Evolutionary conservation across 2,329 filamentous ascomycete genomes (phyloP).

Genomic region (Sporothrix inflata): DNA sequence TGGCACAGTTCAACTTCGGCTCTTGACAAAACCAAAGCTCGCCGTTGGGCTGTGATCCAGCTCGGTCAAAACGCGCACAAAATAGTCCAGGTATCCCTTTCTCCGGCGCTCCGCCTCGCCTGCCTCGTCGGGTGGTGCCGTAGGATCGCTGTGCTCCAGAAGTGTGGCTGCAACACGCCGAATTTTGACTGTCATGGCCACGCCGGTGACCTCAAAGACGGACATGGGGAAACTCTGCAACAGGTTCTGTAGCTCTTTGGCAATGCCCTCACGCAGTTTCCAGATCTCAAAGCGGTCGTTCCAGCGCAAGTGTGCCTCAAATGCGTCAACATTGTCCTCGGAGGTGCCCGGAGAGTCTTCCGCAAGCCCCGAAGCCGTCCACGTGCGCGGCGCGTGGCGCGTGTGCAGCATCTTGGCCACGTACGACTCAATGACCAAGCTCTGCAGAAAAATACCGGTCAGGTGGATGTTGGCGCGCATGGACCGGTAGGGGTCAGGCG

Average conservation of each 20-base stretch:
- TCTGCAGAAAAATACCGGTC: slow-evolving; percentile 6
- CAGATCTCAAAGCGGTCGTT: slow-evolving; percentile 15
- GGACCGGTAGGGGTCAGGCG: slow-evolving; percentile 1
- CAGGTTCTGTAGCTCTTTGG: not conserved
- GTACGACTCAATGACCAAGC: slow-evolving; percentile 8
- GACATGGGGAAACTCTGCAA: slow-evolving; percentile 15
- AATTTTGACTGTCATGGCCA: slow-evolving; percentile 19
- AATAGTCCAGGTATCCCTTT: slow-evolving; percentile 17
- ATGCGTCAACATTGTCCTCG: not conserved
- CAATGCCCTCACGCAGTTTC: slow-evolving; percentile 16
- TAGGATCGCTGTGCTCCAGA: slow-evolving; percentile 5
- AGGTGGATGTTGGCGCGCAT: slow-evolving; percentile 12
- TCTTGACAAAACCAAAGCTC: slow-evolving; percentile 20
- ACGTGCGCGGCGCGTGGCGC: not conserved
- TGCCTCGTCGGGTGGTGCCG: slow-evolving; percentile 2
- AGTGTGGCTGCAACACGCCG: slow-evolving; percentile 13
- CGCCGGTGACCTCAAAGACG: slow-evolving; percentile 4
- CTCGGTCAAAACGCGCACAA: slow-evolving; percentile 17
- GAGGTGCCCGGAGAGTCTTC: not conserved
- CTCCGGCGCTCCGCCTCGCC: not conserved
- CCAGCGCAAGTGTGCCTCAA: not conserved
- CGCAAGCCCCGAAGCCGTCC: not conserved
- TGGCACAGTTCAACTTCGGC: not conserved
- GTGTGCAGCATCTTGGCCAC: slow-evolving; percentile 17
- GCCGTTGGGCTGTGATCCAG: slow-evolving; percentile 17